Conservation (phyloP, 2,329 filamentous ascomycete genomes). For the Apiospora saccharicola region DNA sequence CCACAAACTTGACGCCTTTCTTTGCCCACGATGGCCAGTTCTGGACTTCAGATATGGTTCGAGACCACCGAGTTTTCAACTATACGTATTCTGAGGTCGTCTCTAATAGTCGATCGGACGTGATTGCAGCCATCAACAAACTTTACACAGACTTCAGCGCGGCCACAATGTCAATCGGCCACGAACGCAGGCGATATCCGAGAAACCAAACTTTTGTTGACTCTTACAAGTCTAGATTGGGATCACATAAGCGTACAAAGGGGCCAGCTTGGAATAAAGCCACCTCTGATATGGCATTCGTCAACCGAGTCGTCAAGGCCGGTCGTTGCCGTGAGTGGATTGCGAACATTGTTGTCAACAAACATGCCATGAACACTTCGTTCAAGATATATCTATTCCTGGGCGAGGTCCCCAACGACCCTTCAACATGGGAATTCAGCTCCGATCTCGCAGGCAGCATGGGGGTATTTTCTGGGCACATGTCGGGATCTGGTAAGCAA, state of each 20-base stretch:
- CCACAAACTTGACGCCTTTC: slow-evolving; percentile 73
- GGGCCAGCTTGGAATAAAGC: not conserved
- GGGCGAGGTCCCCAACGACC: slow-evolving; percentile 55
- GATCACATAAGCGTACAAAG: not conserved
- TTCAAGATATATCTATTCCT: slow-evolving; percentile 76
- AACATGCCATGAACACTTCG: slow-evolving; percentile 65
- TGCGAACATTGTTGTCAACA: slow-evolving; percentile 69
- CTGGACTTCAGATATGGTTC: slow-evolving; percentile 71
- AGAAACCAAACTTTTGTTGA: not conserved
- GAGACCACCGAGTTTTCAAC: slow-evolving; percentile 68
- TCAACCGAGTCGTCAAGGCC: slow-evolving; percentile 19
- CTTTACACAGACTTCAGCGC: slow-evolving; percentile 41
- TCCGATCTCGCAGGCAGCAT: slow-evolving; percentile 68
- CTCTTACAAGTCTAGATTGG: not conserved
- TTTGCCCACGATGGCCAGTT: slow-evolving; percentile 66
- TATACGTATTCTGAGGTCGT: slow-evolving; percentile 78
- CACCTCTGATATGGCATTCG: not conserved
- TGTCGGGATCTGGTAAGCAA: slow-evolving; percentile 29
- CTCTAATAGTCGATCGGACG: slow-evolving; percentile 44
- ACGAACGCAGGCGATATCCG: not conserved
- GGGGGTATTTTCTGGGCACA: slow-evolving; percentile 57
- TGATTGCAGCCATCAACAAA: slow-evolving; percentile 27
- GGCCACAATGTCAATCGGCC: slow-evolving; percentile 10
- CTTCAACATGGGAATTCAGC: slow-evolving; percentile 58
- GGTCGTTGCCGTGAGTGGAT: slow-evolving; percentile 68